Percentiles rank a stretch among this genome's conserved stretches.
These are phyloP conservation scores for Syzygium aqueum DNA, from an alignment of 345 rosid species.

Conservation along the genomic window DNA sequence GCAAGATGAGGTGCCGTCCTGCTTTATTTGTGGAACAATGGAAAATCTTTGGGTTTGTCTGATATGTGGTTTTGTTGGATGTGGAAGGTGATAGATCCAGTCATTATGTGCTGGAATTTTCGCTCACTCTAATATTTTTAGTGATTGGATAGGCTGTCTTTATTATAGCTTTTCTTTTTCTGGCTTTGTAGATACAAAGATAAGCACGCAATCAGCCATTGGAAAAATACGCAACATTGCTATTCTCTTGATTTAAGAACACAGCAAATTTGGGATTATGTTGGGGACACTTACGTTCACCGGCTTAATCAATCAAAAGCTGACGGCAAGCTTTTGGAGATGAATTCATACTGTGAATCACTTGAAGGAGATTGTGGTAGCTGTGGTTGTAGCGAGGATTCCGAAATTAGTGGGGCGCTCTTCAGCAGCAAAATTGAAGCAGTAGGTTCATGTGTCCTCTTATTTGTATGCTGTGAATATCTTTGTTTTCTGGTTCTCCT, in stretches of 20 bases:
- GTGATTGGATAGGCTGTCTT: neutral
- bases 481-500: neutral
- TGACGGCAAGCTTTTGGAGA: constrained; percentile 65
- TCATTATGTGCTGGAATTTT: neutral
- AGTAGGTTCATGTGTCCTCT: constrained; percentile 13
- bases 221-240: constrained; percentile 87
- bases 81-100: constrained; percentile 67
- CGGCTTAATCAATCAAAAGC: constrained; percentile 85
- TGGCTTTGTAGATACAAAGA: constrained; percentile 66
- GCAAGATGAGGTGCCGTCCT: constrained; percentile 65
- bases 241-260: constrained; percentile 86
- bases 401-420: constrained; percentile 69
- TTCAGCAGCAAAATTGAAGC: constrained; percentile 87
- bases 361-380: constrained; percentile 56
- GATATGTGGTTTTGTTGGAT: constrained; percentile 88
- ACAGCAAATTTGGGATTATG: constrained; percentile 96
- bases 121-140: neutral
- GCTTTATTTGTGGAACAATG: constrained; percentile 70
- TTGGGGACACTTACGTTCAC: constrained; percentile 90
- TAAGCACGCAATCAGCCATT: constrained; percentile 80
- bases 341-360: constrained; percentile 42
- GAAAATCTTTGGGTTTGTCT: constrained; percentile 89
- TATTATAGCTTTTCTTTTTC: neutral
- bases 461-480: neutral
- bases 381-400: constrained; percentile 69